A percentile compares a stretch with the other conserved stretches of the same genome.
phyloP scores from a whole-genome alignment of 805 yeast genomes.

The Tetrapisispora arboricola region DNA sequence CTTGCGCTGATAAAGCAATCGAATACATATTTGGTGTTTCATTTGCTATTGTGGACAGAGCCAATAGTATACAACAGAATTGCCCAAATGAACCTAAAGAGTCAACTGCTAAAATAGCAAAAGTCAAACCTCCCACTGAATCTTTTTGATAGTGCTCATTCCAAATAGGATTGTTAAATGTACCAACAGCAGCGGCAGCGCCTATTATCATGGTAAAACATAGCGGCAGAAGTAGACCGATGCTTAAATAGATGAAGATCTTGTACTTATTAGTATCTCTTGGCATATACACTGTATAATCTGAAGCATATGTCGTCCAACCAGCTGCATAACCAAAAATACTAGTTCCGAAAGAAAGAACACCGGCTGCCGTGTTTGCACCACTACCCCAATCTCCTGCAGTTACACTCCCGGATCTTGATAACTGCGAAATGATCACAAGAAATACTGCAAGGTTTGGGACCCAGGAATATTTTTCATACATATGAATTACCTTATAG shows the following conservation, averaged over 20 bases:
- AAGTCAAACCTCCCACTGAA: constrained; percentile 73
- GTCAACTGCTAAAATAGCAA: constrained; percentile 63
- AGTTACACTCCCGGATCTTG: constrained; percentile 52
- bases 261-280: constrained; percentile 45
- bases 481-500: constrained; percentile 66
- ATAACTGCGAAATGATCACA: constrained; percentile 67
- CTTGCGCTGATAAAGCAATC: constrained; percentile 74
- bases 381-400: constrained; percentile 47
- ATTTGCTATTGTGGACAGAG: constrained; percentile 80
- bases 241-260: constrained; percentile 52
- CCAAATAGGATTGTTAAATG: constrained; percentile 37
- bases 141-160: constrained; percentile 38
- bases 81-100: constrained; percentile 84
- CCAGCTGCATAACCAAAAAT: constrained; percentile 86
- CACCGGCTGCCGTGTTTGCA: constrained; percentile 59
- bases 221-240: constrained; percentile 59
- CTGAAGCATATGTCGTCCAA: constrained; percentile 92
- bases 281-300: constrained; percentile 82
- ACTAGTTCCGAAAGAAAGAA: constrained; percentile 73
- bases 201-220: constrained; percentile 68
- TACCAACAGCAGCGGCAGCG: constrained; percentile 76
- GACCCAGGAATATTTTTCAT: constrained; percentile 82
- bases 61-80: constrained; percentile 74
- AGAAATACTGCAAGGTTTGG: constrained; percentile 66
- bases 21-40: constrained; percentile 92